A percentile compares a stretch with the other conserved stretches of the same genome.
Evolutionary conservation across 305 asterid genomes (phyloP).

Genomic region (Rubia tinctorum): DNA sequence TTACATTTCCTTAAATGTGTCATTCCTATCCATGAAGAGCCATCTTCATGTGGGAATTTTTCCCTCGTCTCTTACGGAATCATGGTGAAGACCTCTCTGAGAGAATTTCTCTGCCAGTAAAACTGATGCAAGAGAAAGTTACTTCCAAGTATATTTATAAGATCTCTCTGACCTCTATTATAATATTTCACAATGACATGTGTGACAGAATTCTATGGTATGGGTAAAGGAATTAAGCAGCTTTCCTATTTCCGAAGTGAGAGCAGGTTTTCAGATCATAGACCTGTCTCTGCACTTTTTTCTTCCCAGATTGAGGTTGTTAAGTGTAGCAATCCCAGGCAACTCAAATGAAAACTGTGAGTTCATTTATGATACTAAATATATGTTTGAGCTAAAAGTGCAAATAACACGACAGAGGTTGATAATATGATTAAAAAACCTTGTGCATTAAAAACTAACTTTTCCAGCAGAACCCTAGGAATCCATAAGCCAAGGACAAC

Average conservation of each 20-base stretch:
- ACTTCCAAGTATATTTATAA: background rate
- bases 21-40: background rate
- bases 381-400: background rate
- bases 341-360: constrained; percentile 41
- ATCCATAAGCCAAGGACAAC: too few relatives aligned
- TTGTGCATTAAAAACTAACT: too few relatives aligned
- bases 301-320: constrained; percentile 45
- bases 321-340: constrained; percentile 32
- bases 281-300: constrained; percentile 96
- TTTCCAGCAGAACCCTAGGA: too few relatives aligned
- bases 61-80: background rate
- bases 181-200: constrained; percentile 43
- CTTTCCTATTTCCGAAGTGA: constrained; percentile 90
- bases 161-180: background rate
- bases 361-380: constrained; percentile 18
- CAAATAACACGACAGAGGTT: background rate
- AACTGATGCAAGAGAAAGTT: background rate
- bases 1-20: background rate
- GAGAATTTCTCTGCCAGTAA: background rate
- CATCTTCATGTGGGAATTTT: background rate
- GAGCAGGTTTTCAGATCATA: constrained; percentile 90
- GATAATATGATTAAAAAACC: background rate
- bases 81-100: background rate
- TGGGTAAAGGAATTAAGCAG: constrained; percentile 84
- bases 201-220: constrained; percentile 91